Conservation (phyloP, 2,329 filamentous ascomycete species). For the Botrytis fragariae region DNA sequence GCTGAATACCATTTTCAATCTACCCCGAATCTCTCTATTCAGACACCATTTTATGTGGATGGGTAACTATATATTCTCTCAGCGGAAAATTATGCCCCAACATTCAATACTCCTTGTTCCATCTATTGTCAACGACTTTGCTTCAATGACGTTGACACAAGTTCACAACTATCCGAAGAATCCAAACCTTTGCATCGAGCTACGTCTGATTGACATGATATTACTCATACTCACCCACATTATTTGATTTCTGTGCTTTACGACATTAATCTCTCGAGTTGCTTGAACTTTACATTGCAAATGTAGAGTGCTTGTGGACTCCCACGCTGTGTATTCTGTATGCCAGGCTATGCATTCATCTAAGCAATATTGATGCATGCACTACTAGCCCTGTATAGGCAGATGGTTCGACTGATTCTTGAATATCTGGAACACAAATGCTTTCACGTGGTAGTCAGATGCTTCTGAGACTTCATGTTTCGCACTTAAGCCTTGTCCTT, state of each 20-base stretch:
- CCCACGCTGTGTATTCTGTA: not conserved
- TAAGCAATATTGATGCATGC: not conserved
- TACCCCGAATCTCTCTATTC: not conserved
- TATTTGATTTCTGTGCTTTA: not conserved
- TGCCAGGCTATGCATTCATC: not conserved
- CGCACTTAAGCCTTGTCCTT: not conserved
- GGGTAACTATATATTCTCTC: not conserved
- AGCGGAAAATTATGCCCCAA: not conserved
- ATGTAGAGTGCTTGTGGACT: not conserved
- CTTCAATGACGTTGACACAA: not conserved
- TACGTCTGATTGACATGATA: not conserved
- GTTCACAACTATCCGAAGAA: not conserved
- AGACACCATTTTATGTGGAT: not conserved
- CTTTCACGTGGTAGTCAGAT: not conserved
- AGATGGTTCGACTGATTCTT: not conserved
- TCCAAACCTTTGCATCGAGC: not conserved
- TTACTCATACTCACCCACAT: not conserved
- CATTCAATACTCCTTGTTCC: not conserved
- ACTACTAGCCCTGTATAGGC: not conserved
- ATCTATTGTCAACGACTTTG: not conserved
- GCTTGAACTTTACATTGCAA: not conserved
- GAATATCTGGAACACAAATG: not conserved
- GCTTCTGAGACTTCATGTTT: not conserved
- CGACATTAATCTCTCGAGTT: not conserved
- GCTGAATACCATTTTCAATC: not conserved